phyloP scores from a whole-genome alignment of 371 early-diverging fungal species.

The Mortierella sp. region DNA sequence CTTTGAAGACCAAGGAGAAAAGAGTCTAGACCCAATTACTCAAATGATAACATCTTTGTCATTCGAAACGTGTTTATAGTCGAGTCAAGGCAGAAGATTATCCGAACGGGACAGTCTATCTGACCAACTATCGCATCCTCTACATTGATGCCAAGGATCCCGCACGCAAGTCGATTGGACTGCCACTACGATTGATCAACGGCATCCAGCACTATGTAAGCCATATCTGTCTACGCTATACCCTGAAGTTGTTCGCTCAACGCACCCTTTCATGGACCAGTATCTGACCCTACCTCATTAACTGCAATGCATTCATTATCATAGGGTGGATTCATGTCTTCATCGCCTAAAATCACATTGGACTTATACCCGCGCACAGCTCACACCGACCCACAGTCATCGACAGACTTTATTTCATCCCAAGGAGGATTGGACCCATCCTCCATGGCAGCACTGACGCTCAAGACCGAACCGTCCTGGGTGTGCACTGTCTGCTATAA shows the following conservation, averaged over 20 bases:
- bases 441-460: background rate
- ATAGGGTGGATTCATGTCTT: slow-evolving; percentile 74
- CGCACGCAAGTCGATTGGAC: slow-evolving; percentile 67
- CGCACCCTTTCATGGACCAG: too few species aligned
- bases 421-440: slow-evolving; percentile 10
- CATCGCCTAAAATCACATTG: slow-evolving; percentile 75
- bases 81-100: slow-evolving; percentile 67
- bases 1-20: background rate
- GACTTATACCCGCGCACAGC: slow-evolving; percentile 56
- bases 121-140: slow-evolving; percentile 82
- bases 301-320: too few species aligned
- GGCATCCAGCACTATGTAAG: slow-evolving; percentile 70
- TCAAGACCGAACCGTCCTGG: slow-evolving; percentile 65
- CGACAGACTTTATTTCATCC: slow-evolving; percentile 11
- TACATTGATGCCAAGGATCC: slow-evolving; percentile 80
- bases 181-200: slow-evolving; percentile 64
- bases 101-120: slow-evolving; percentile 82
- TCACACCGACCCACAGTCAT: slow-evolving; percentile 16
- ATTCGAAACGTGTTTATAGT: background rate
- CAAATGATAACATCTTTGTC: background rate
- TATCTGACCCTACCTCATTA: too few species aligned
- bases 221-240: background rate
- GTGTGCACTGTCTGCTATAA: slow-evolving; percentile 82
- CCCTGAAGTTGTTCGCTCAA: too few species aligned
- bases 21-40: slow-evolving; percentile 2